Conservation (phyloP, 805 yeast genomes). For the Starmerella bacillaris region DNA sequence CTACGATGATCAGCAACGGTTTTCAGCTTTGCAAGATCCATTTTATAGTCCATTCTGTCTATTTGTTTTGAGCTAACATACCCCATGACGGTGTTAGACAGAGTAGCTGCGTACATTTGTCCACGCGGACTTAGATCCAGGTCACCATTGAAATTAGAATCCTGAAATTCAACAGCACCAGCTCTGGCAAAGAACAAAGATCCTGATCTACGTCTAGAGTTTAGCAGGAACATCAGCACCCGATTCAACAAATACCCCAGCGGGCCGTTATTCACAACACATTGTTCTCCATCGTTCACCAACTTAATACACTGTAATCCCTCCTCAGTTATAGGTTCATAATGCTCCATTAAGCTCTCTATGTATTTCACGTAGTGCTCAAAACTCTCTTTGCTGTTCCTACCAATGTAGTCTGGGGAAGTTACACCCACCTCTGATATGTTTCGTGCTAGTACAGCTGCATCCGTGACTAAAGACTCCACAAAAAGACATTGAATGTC, state of each 20-base stretch:
- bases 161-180: conserved; percentile 30
- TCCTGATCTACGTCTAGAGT: conserved; percentile 70
- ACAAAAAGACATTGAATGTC: conserved; percentile 70
- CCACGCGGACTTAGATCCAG: conserved; percentile 72
- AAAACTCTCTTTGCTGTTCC: conserved; percentile 60
- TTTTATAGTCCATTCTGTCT: conserved; percentile 8
- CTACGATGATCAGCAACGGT: conserved; percentile 13
- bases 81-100: conserved; percentile 39
- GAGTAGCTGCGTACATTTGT: conserved; percentile 40
- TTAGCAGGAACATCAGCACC: conserved; percentile 82
- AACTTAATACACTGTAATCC: conserved; percentile 62
- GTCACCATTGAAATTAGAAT: conserved; percentile 49
- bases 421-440: conserved; percentile 61
- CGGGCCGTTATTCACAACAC: conserved; percentile 62
- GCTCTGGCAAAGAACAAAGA: conserved; percentile 71
- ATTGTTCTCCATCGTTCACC: conserved; percentile 74
- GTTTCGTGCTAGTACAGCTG: conserved; percentile 47
- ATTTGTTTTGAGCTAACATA: conserved; percentile 20
- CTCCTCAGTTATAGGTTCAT: conserved; percentile 50
- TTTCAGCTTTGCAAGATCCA: conserved; percentile 10
- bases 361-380: conserved; percentile 62
- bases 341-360: conserved; percentile 44
- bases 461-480: conserved; percentile 70
- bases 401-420: conserved; percentile 70
- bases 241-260: conserved; percentile 80